Evolutionary conservation across 2,329 filamentous ascomycete genomes (phyloP).

Genomic region (Arthrobotrys conoides): DNA sequence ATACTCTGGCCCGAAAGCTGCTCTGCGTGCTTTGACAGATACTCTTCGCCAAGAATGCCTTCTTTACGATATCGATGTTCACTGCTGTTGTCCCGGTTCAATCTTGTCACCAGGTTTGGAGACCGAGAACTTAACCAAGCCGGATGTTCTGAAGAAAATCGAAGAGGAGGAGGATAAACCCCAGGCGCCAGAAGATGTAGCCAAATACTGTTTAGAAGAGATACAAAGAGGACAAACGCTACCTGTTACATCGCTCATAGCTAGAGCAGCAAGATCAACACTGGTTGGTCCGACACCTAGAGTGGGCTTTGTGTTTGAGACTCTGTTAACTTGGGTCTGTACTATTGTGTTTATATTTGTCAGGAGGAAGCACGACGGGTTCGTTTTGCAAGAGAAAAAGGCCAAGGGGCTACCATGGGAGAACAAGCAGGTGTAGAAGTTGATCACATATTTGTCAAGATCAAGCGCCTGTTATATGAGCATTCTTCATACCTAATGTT

Average conservation of each 20-base stretch:
- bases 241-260: constrained; percentile 81
- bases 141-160: constrained; percentile 81
- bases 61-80: constrained; percentile 79
- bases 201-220: constrained; percentile 77
- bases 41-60: constrained; percentile 85
- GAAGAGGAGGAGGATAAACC: constrained; percentile 81
- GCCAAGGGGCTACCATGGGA: constrained; percentile 69
- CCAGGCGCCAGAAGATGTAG: constrained; percentile 76
- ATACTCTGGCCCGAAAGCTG: constrained; percentile 88
- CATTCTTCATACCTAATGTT: not conserved
- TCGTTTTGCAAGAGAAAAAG: constrained; percentile 73
- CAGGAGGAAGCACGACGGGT: constrained; percentile 72
- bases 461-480: not conserved
- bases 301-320: constrained; percentile 72
- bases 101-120: constrained; percentile 83
- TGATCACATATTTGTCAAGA: not conserved
- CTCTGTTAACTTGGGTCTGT: constrained; percentile 72
- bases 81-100: constrained; percentile 83
- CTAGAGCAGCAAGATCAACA: constrained; percentile 78
- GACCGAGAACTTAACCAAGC: constrained; percentile 83
- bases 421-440: constrained; percentile 9
- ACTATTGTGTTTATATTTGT: constrained; percentile 74
- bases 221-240: constrained; percentile 86
- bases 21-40: constrained; percentile 85
- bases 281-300: constrained; percentile 72